Conservation (phyloP, 331 rosid genomes). For the Cydonia oblonga region DNA sequence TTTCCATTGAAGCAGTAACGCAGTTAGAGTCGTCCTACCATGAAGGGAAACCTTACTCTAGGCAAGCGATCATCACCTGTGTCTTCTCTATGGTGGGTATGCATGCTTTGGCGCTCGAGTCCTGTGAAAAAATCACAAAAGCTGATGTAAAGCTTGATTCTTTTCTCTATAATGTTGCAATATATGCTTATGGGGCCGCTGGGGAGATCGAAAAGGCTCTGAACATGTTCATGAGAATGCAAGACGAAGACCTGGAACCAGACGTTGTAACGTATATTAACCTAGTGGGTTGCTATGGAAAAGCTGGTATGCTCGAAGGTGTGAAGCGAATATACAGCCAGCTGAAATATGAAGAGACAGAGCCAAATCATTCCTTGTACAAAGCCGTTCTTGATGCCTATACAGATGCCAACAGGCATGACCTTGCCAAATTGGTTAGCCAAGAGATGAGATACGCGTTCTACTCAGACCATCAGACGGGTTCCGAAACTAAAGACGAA, state of each 20-base stretch:
- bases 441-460: slow-evolving; percentile 37
- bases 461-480: slow-evolving; percentile 13
- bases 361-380: slow-evolving; percentile 49
- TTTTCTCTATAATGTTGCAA: slow-evolving; percentile 51
- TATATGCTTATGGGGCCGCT: slow-evolving; percentile 53
- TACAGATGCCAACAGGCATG: slow-evolving; percentile 45
- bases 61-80: slow-evolving; percentile 45
- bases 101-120: slow-evolving; percentile 61
- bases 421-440: slow-evolving; percentile 49
- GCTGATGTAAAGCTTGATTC: slow-evolving; percentile 48
- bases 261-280: slow-evolving; percentile 59
- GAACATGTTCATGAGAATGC: slow-evolving; percentile 68
- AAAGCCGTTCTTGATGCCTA: slow-evolving; percentile 58
- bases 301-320: slow-evolving; percentile 84
- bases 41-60: slow-evolving; percentile 70
- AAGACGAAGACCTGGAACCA: slow-evolving; percentile 46
- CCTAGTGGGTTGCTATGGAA: slow-evolving; percentile 69
- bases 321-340: slow-evolving; percentile 61
- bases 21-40: slow-evolving; percentile 61
- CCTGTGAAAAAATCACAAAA: slow-evolving; percentile 35
- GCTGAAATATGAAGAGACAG: slow-evolving; percentile 49
- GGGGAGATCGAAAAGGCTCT: slow-evolving; percentile 60
- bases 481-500: slow-evolving; percentile 25
- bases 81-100: slow-evolving; percentile 65
- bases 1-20: slow-evolving; percentile 57